Percentiles rank a stretch among this genome's conserved stretches.
phyloP scores from a whole-genome alignment of 305 asterid genomes.

The Petunia hybrid region DNA sequence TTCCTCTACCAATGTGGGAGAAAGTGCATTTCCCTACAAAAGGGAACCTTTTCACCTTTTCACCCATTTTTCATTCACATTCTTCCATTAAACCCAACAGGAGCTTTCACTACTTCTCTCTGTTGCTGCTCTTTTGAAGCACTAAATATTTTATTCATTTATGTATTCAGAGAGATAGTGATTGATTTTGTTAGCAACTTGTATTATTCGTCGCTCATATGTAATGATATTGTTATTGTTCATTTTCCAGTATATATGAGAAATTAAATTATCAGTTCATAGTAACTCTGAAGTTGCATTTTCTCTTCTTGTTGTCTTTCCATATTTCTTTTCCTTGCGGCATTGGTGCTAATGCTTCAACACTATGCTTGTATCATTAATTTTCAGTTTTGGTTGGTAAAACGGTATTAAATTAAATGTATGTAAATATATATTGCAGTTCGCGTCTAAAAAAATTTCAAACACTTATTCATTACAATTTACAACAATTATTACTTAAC shows the following conservation, averaged over 20 bases:
- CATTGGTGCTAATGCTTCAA: not conserved
- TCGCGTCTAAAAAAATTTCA: no score
- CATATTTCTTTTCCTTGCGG: not conserved
- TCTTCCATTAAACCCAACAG: no score
- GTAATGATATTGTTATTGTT: not conserved
- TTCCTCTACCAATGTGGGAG: no score
- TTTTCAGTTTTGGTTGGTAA: not conserved
- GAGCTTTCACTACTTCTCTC: conserved; percentile 21
- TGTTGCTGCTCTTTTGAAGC: conserved; percentile 13
- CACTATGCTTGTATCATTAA: not conserved
- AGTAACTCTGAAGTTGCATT: no score
- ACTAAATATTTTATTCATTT: not conserved
- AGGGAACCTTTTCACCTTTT: no score
- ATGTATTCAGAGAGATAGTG: not conserved
- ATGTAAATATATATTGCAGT: not conserved
- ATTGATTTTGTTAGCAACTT: not conserved
- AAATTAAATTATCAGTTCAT: no score
- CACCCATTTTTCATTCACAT: no score
- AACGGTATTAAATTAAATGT: not conserved
- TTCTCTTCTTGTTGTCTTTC: not conserved
- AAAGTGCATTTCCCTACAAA: no score
- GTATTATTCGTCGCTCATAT: not conserved
- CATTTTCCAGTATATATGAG: conserved; percentile 17
- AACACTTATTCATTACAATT: no score
- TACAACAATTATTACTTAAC: no score